Conservation (phyloP, 495 filamentous ascomycete genomes). For the Neurospora sp. region DNA sequence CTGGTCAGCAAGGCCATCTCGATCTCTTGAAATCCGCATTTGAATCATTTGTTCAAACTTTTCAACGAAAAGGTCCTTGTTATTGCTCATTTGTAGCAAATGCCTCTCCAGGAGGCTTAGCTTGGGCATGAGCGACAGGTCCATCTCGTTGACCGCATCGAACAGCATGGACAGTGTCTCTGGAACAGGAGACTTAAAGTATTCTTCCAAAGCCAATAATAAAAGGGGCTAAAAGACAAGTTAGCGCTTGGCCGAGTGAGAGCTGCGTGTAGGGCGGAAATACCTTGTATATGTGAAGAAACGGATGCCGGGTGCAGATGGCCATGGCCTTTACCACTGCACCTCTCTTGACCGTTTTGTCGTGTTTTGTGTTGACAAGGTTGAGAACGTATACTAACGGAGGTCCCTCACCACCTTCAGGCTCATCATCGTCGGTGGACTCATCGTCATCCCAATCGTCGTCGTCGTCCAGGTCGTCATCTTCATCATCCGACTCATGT, state of each 20-base stretch:
- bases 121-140: constrained; percentile 85
- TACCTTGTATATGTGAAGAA: constrained; percentile 97
- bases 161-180: constrained; percentile 88
- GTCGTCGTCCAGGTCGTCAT: constrained; percentile 33
- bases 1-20: constrained; percentile 27
- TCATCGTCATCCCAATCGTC: constrained; percentile 27
- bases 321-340: constrained; percentile 98
- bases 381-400: constrained; percentile 98
- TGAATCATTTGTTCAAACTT: constrained; percentile 95
- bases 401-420: constrained; percentile 61
- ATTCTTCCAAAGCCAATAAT: constrained; percentile 90
- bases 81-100: constrained; percentile 81
- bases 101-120: constrained; percentile 74
- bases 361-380: constrained; percentile 94
- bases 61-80: constrained; percentile 93
- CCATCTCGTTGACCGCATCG: constrained; percentile 90
- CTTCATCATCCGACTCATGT: constrained; percentile 38
- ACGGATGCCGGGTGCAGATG: constrained; percentile 98
- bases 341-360: constrained; percentile 82
- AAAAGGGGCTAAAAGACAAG: constrained; percentile 60
- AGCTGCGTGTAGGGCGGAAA: constrained; percentile 6
- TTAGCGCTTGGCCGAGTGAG: constrained; percentile 15
- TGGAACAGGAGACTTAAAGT: constrained; percentile 84
- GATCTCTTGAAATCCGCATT: constrained; percentile 45
- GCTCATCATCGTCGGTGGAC: constrained; percentile 53